These are phyloP conservation scores for Eragrostis nindensis DNA, from an alignment of 176 grass and related monocot species.

Conservation along the genomic window DNA sequence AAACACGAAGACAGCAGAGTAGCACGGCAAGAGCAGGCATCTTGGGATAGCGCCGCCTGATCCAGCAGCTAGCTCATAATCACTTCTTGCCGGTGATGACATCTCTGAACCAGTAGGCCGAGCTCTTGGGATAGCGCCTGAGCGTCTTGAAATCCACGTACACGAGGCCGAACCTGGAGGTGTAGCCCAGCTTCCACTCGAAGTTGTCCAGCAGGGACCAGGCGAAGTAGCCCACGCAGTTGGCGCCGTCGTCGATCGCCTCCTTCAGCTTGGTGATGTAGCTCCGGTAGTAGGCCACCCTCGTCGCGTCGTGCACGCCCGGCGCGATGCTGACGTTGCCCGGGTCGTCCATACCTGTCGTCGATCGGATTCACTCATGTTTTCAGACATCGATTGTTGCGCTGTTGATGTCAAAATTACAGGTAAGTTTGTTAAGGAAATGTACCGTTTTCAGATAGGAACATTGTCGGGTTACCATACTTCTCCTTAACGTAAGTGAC, in stretches of 20 bases:
- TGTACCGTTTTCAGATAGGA: conserved; percentile 76
- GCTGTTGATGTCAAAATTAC: too few species aligned
- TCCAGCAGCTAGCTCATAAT: neutral
- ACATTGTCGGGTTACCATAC: conserved; percentile 55
- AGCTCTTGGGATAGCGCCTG: conserved; percentile 53
- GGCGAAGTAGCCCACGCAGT: conserved; percentile 57
- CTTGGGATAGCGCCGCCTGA: too few species aligned
- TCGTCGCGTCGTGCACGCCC: conserved; percentile 44
- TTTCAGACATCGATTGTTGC: neutral
- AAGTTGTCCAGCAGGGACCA: conserved; percentile 69
- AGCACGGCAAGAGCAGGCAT: too few species aligned
- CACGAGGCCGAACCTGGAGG: conserved; percentile 54
- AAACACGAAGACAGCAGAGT: too few species aligned
- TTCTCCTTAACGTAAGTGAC: conserved; percentile 68
- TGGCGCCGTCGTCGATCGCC: conserved; percentile 55
- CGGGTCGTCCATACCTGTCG: conserved; percentile 57
- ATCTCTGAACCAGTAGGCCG: conserved; percentile 53
- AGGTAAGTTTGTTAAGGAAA: neutral
- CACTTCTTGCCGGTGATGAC: conserved; percentile 24
- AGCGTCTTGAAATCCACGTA: conserved; percentile 57
- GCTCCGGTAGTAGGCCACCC: conserved; percentile 52
- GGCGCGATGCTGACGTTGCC: conserved; percentile 42
- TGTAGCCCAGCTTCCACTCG: conserved; percentile 61
- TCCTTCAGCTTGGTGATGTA: conserved; percentile 57
- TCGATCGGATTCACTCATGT: neutral